phyloP scores from a whole-genome alignment of 2,329 filamentous ascomycete species.

The Botrytis hyacinthi region DNA sequence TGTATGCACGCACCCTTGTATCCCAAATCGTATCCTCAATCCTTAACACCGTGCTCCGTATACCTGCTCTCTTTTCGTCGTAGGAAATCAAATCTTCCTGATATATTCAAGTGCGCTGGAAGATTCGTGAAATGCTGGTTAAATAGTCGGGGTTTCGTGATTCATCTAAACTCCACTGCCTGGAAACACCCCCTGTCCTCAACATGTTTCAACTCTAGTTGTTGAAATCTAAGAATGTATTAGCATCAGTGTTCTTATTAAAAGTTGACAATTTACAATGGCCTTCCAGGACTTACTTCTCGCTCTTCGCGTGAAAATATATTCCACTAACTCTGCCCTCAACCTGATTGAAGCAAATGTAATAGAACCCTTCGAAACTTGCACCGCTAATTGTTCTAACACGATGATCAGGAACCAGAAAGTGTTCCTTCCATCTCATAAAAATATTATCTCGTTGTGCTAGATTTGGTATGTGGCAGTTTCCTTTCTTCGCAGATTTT shows the following conservation, averaged over 20 bases:
- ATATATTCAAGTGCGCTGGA: constrained; percentile 15
- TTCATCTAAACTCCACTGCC: constrained; percentile 83
- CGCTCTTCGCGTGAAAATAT: constrained; percentile 97
- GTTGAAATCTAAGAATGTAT: constrained; percentile 68
- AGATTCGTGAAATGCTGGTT: neutral
- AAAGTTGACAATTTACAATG: neutral
- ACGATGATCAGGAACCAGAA: constrained; percentile 90
- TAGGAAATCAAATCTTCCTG: neutral
- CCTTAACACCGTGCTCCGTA: constrained; percentile 21
- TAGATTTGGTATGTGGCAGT: constrained; percentile 65
- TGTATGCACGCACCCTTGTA: constrained; percentile 2
- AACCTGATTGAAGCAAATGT: constrained; percentile 96
- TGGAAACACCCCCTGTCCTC: constrained; percentile 79
- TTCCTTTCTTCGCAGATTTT: constrained; percentile 55
- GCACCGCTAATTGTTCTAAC: constrained; percentile 89
- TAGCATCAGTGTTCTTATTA: constrained; percentile 16
- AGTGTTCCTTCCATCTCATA: constrained; percentile 99
- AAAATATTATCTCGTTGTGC: constrained; percentile 85
- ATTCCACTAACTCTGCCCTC: constrained; percentile 85
- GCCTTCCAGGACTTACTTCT: constrained; percentile 66
- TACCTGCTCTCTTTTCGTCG: constrained; percentile 4
- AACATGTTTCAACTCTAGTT: constrained; percentile 86
- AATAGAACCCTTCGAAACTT: constrained; percentile 98
- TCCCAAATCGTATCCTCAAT: constrained; percentile 1
- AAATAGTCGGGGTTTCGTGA: constrained; percentile 38